Evolutionary conservation across 2,329 filamentous ascomycete genomes (phyloP), one percentile per base, ranked within the genome.

Genomic region (Penicillium expansum): DNA sequence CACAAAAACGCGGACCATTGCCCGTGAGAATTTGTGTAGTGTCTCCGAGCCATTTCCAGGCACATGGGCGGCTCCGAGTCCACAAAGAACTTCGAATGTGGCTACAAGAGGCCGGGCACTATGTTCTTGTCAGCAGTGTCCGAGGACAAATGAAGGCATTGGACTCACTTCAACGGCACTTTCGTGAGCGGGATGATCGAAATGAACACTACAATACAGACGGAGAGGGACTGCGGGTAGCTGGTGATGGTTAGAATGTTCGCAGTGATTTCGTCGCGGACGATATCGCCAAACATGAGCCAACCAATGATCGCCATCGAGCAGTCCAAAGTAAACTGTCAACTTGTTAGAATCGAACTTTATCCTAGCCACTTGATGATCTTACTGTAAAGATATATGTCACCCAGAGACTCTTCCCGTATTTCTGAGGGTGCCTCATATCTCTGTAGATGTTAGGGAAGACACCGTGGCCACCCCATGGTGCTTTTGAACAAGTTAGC

Each of bases 111-210:
- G 94, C 2, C 92, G 88, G 9, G 90, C 88, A 71, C 81, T 83
- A 52, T 60, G 60, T 24, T 33, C 30, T 39, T 27, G 61, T 74
- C 52, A 74, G 66, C 37, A 39, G 44, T 18, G 14, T 38, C 20
- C 44, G 20, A 16, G 11, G n/a, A 20, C 14, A 27, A 18, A 7
- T n/a, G 20, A 29, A 18, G 27, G 32, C 14, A 29, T 52, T 32
- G 30, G 7, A 72, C 74, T 71, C 71, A 81, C 74, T 92, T 95
- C 35, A 97, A 80, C 0, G 92, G 92, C n/a, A 97, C 86, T 76
- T 99, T 99, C 35, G 93, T 97, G 50, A 99, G 79, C 0, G 93
- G 94, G 62, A 97, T 96, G 70, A 97, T 92, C 69, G 89, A 89
- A 65, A 97, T 90, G 73, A 92, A 93, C 60, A 90, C 79, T 62